Conservation (phyloP, 495 filamentous ascomycete species). For the Podospora fimiseda region DNA sequence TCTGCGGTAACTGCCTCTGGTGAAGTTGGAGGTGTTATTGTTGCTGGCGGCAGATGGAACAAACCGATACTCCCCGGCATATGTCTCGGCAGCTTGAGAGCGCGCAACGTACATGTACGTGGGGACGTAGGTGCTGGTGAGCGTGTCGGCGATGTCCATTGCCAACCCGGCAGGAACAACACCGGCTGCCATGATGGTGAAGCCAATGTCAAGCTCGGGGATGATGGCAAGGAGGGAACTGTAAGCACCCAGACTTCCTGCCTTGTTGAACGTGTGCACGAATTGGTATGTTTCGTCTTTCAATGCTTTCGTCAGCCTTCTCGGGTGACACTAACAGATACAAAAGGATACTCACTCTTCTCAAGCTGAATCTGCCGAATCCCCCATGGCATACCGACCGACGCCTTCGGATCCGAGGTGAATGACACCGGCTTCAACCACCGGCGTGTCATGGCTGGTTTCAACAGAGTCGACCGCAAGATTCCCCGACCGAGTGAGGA, state of each 20-base stretch:
- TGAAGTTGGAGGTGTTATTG: background rate
- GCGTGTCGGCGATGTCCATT: conserved; percentile 30
- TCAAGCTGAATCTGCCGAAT: conserved; percentile 32
- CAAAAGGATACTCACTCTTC: conserved; percentile 8
- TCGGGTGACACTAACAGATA: no score
- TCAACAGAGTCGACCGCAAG: conserved; percentile 44
- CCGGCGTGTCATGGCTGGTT: conserved; percentile 39
- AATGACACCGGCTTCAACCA: conserved; percentile 52
- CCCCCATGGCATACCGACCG: conserved; percentile 55
- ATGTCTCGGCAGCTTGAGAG: conserved; percentile 29
- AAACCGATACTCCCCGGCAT: conserved; percentile 32
- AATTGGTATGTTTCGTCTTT: conserved; percentile 29
- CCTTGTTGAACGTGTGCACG: conserved; percentile 48
- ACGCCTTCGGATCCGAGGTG: conserved; percentile 38
- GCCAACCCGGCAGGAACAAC: conserved; percentile 21
- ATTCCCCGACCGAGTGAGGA: conserved; percentile 47
- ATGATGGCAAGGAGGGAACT: conserved; percentile 42
- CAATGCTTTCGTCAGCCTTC: no score
- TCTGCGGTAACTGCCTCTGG: background rate
- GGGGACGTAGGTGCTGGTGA: conserved; percentile 32
- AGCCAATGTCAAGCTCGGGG: conserved; percentile 50
- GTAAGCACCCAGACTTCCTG: conserved; percentile 45
- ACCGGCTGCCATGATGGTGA: conserved; percentile 46
- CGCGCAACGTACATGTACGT: conserved; percentile 31
- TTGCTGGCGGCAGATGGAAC: background rate